A percentile compares a stretch with the other conserved stretches of the same genome.
phyloP scores from a whole-genome alignment of 306 rosid genomes.

The Purshia tridentata region DNA sequence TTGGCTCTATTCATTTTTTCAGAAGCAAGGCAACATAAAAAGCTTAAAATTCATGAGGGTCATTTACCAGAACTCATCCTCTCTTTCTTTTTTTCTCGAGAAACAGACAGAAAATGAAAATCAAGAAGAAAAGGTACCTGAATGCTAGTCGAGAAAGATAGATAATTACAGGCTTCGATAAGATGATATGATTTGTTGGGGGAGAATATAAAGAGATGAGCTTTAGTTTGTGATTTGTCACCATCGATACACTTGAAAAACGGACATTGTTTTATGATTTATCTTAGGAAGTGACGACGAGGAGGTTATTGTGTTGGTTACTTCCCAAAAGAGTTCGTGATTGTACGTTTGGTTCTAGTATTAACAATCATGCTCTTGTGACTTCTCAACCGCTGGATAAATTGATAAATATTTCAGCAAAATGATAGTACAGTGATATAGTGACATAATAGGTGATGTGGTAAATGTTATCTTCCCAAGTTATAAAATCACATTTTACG shows the following conservation, averaged over 20 bases:
- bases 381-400: not conserved
- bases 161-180: slow-evolving; percentile 19
- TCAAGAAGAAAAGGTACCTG: slow-evolving; percentile 18
- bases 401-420: no score
- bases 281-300: slow-evolving; percentile 9
- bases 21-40: not conserved
- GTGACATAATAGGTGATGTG: no score
- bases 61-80: slow-evolving; percentile 2
- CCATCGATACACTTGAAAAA: slow-evolving; percentile 34
- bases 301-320: not conserved
- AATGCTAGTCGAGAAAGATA: slow-evolving; percentile 1
- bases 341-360: not conserved
- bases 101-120: slow-evolving; percentile 6
- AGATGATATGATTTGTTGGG: slow-evolving; percentile 10
- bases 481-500: no score
- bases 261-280: slow-evolving; percentile 13
- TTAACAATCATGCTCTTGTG: not conserved
- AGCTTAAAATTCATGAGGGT: not conserved
- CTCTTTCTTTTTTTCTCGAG: not conserved
- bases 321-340: not conserved
- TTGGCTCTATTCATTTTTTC: not conserved
- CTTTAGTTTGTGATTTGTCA: slow-evolving; percentile 39
- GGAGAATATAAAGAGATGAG: slow-evolving; percentile 7
- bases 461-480: no score
- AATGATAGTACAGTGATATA: no score